Evolutionary conservation across 202 grass and related monocot genomes (phyloP), one percentile per base, ranked within the genome.

Genomic region (Cymbopogon flexuosus): DNA sequence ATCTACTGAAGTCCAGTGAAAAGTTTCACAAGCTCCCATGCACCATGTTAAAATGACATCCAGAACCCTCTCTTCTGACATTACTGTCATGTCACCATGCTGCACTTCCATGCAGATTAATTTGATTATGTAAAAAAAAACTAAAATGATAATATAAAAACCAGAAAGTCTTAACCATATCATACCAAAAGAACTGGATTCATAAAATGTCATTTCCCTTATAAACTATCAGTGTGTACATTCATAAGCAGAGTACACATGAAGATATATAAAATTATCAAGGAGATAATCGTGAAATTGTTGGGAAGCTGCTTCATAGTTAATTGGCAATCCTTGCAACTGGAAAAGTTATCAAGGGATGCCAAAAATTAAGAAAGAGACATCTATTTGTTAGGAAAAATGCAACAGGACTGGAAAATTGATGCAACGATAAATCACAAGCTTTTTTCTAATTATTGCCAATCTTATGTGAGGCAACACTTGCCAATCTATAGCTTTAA

Each of bases 21-120:
- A 93, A 70, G 57, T 68, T 62, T 91, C 84, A 86, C 83, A 80
- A 77, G 84, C 79, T 85, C 87, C 81, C 86, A 86, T 91, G 45
- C 88, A 94, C 92, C 95, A 98, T 75, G 88, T 67, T 86, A 98
- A 83, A 79, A 98, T 87, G 69, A 90, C 88, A 88, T 98, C 88
- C 63, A 98, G 64, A 82, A 98, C 92, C 58, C 84, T 98, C 82
- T 98, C 95, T 89, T 98, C 95, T 8, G 84, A 98, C 67, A 90
- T 94, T 74, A 98, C 92, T 63, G 95, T 98, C 92, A 98, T 93
- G 84, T 98, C 92, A 82, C 49, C 59, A 74, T 98, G 88, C 95
- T 98, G 91, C 85, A 89, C n/a, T 57, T 57, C 52, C 52, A 57
- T 57, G 52, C 16, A 77, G 19, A 65, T 72, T 65, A 30, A 70